Evolutionary conservation across 2,329 filamentous ascomycete species (phyloP), one percentile per base, ranked within the genome.

Genomic region (Alternaria hordeiaustralica): DNA sequence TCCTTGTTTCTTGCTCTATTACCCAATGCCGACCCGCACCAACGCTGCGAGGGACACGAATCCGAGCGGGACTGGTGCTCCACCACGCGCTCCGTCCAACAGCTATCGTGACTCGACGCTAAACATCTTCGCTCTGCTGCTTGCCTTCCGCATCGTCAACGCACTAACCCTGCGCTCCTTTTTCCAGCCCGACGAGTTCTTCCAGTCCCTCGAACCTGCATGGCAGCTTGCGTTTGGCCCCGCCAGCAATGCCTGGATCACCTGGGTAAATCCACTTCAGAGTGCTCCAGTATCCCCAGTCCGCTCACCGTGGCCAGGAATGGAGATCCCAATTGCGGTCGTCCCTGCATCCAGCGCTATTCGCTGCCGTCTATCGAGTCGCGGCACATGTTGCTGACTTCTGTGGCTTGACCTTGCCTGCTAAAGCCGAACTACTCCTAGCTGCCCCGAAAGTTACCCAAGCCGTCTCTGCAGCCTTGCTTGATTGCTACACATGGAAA

Each of bases 111-210:
- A 74, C 72, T 70, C 74, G 60, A 65, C 66, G 63, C 73, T 71
- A 65, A 53, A 55, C 62, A 47, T 76, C 59, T 71, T 79, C 55
- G 66, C 71, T 11, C 67, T 77, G 64, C 69, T 88, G 54, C 71
- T 97, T 69, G 84, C 88, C 44, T 87, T 97, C 67, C 92, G 96
- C 58, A 86, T 95, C 68, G 79, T 92, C 78, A 97, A 97, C 82
- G 90, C 93, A 30, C 85, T 96, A 71, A 88, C 86, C 66, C 84
- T 96, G 61, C 85, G 88, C 69, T 98, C 96, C 20, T 99, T 97
- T 80, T 99, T 99, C 82, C 96, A 99, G 80, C 96, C 96, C 26
- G 96, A 99, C 83, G 96, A 99, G 81, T 98, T 93, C 84, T 99
- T 96, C 76, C 96, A 99, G 78, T 92, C 94, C 2, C 87, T 98